A percentile compares a stretch with the other conserved stretches of the same genome.
phyloP scores from a whole-genome alignment of 2,329 filamentous ascomycete genomes.

The Ramularia endophylla region DNA sequence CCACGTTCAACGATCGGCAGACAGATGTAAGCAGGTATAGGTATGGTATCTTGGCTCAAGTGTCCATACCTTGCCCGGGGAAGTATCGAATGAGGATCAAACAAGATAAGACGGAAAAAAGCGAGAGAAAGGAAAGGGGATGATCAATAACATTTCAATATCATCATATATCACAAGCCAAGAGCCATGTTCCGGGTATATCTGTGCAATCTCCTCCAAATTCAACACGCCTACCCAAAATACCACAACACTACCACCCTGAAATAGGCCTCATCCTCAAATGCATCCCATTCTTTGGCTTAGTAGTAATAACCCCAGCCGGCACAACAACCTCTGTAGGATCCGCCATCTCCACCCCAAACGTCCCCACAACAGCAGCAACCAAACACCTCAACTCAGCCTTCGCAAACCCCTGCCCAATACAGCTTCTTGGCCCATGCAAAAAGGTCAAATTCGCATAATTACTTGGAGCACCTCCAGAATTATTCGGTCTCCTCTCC shows the following conservation, averaged over 20 bases:
- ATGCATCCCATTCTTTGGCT: constrained; percentile 24
- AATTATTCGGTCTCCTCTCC: constrained; percentile 39
- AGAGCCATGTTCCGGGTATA: too few relatives aligned
- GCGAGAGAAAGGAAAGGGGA: too few relatives aligned
- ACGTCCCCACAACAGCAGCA: constrained; percentile 24
- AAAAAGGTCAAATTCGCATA: constrained; percentile 22
- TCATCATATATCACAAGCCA: too few relatives aligned
- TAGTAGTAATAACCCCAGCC: constrained; percentile 23
- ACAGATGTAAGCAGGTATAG: too few relatives aligned
- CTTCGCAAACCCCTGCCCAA: constrained; percentile 67
- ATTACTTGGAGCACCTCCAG: constrained; percentile 64
- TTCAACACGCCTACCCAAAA: too few relatives aligned
- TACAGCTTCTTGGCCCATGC: constrained; percentile 70
- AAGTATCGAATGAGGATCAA: too few relatives aligned
- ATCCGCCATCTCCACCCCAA: constrained; percentile 22
- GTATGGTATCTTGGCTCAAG: too few relatives aligned
- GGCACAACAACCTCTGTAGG: constrained; percentile 22
- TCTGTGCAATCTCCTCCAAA: too few relatives aligned
- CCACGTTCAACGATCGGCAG: too few relatives aligned
- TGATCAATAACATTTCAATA: too few relatives aligned
- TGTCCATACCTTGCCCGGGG: too few relatives aligned
- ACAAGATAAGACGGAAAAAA: too few relatives aligned
- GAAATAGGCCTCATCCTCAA: constrained; percentile 18
- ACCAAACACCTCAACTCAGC: constrained; percentile 27
- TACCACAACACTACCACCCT: constrained; percentile 15